Percentiles rank a stretch among this genome's conserved stretches.
Evolutionary conservation across 352 stramenopile species (phyloP).

Genomic region (Stephanocyclus meneghinianus): DNA sequence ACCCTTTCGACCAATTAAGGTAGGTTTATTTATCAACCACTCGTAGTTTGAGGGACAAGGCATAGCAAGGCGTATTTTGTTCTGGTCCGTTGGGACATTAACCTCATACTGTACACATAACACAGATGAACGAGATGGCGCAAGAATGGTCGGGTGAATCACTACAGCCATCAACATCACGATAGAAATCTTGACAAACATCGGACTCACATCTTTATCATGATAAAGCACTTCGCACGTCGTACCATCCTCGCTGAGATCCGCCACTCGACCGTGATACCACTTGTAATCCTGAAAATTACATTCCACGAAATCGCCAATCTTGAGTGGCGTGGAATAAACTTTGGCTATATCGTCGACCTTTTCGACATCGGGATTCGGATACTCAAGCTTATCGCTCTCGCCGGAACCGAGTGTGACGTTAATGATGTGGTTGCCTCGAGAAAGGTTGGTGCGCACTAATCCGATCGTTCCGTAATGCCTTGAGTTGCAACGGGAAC

Average conservation of each 20-base stretch:
- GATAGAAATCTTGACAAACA: neutral
- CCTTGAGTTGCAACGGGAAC: constrained; percentile 1
- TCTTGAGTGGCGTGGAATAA: constrained; percentile 20
- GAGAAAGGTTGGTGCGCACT: constrained; percentile 1
- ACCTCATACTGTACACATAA: constrained; percentile 30
- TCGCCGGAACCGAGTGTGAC: constrained; percentile 10
- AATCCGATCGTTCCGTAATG: constrained; percentile 14
- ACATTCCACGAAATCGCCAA: constrained; percentile 47
- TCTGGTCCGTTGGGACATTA: constrained; percentile 38
- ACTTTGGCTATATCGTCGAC: neutral
- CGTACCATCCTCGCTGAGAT: constrained; percentile 31
- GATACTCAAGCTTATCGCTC: constrained; percentile 15
- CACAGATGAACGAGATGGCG: neutral
- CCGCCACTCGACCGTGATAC: constrained; percentile 38
- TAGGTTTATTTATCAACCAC: constrained; percentile 22
- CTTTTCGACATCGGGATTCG: constrained; percentile 10
- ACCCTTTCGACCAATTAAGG: constrained; percentile 12
- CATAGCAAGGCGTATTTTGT: constrained; percentile 41
- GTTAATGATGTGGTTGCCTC: neutral
- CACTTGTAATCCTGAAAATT: constrained; percentile 37
- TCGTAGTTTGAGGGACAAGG: constrained; percentile 14
- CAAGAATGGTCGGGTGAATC: neutral
- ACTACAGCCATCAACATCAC: neutral
- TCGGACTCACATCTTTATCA: constrained; percentile 35
- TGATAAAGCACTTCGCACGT: constrained; percentile 38